Evolutionary conservation across 257 asterid genomes (phyloP).

Genomic region (Solanum arcanum): DNA sequence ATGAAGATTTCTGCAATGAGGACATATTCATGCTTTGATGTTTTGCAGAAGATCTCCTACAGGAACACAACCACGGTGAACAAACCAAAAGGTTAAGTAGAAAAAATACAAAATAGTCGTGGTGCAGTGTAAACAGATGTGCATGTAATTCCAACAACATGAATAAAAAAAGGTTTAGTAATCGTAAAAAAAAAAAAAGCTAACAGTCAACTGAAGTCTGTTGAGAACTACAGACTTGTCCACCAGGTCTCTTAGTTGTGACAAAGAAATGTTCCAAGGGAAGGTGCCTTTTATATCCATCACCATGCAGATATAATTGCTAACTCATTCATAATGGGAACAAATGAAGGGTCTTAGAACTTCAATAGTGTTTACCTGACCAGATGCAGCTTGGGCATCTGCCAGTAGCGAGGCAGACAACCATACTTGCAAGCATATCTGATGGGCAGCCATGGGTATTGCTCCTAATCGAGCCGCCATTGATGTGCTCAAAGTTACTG

Average conservation of each 20-base stretch:
- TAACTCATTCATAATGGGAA: neutral
- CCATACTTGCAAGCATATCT: constrained; percentile 44
- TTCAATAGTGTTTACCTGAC: constrained; percentile 15
- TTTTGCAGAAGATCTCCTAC: neutral
- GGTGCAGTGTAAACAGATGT: neutral
- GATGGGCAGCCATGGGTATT: constrained; percentile 41
- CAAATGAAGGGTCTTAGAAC: neutral
- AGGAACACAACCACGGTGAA: neutral
- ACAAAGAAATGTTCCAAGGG: neutral
- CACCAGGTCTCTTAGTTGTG: neutral
- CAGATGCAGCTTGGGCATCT: constrained; percentile 33
- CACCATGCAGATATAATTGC: neutral
- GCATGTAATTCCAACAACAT: neutral
- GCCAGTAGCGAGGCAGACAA: constrained; percentile 33
- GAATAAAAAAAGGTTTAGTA: neutral
- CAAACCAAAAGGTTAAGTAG: neutral
- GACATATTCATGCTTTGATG: neutral
- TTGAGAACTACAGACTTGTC: neutral
- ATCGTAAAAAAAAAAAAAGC: neutral
- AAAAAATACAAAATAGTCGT: neutral
- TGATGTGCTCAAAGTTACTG: constrained; percentile 35
- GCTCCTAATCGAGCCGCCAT: constrained; percentile 45
- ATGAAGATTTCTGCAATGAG: neutral
- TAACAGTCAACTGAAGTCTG: neutral
- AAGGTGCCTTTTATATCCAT: neutral